Evolutionary conservation across 306 rosid genomes (phyloP).

Genomic region (Ormosia semicastrata): DNA sequence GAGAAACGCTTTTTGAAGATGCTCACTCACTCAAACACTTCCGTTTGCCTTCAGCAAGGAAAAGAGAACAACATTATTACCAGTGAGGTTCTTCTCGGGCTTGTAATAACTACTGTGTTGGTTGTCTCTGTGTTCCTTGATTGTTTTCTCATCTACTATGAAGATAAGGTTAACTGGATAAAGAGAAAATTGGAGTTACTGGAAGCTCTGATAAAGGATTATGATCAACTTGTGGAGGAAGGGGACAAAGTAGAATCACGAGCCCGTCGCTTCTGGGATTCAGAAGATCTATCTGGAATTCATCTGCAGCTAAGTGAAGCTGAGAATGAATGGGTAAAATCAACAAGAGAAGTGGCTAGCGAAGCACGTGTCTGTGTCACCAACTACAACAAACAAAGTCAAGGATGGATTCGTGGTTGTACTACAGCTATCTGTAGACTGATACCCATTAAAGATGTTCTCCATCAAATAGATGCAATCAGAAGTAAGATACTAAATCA

Average conservation of each 20-base stretch:
- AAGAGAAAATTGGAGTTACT: constrained; percentile 10
- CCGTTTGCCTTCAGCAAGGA: not conserved
- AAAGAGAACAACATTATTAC: not conserved
- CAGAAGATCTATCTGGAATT: not conserved
- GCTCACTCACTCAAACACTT: not conserved
- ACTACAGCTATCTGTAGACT: not conserved
- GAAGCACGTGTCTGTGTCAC: not conserved
- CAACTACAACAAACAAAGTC: not conserved
- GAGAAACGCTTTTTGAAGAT: not conserved
- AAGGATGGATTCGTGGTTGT: not conserved
- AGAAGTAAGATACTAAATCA: not conserved
- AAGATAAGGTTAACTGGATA: constrained; percentile 32
- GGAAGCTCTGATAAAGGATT: constrained; percentile 13
- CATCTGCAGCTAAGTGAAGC: not conserved
- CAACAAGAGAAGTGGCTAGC: not conserved
- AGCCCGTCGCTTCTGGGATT: constrained; percentile 5
- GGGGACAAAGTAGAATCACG: not conserved
- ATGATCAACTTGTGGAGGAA: not conserved
- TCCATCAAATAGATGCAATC: not conserved
- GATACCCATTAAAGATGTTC: not conserved
- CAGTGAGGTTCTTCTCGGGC: not conserved
- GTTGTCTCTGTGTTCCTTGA: not conserved
- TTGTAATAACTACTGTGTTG: not conserved
- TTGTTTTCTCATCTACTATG: not conserved
- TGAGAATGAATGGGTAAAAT: constrained; percentile 20